phyloP scores from a whole-genome alignment of 352 stramenopile genomes.

The Phytophthora kernoviae region DNA sequence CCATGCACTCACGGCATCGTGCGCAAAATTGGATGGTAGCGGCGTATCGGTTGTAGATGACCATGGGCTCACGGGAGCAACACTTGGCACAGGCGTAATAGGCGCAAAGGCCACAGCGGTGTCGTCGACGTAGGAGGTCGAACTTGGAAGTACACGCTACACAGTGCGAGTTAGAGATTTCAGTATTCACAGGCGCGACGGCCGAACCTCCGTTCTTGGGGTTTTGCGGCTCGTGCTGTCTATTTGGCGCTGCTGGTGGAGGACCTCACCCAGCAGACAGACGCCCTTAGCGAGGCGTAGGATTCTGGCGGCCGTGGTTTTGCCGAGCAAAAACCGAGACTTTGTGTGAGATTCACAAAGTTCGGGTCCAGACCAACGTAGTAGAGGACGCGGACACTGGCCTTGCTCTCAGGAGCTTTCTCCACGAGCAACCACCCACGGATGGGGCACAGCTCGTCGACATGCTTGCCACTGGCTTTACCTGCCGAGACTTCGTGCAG shows the following conservation, averaged over 20 bases:
- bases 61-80: constrained; percentile 38
- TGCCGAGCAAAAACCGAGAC: constrained; percentile 26
- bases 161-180: constrained; percentile 39
- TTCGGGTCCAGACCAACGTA: constrained; percentile 25
- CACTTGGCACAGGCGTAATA: constrained; percentile 42
- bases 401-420: constrained; percentile 29
- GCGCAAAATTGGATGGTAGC: constrained; percentile 42
- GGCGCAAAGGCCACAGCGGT: constrained; percentile 39
- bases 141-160: constrained; percentile 43
- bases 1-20: constrained; percentile 41
- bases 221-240: constrained; percentile 14
- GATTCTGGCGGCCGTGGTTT: constrained; percentile 31
- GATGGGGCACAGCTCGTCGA: constrained; percentile 33
- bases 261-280: constrained; percentile 32
- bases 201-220: background rate
- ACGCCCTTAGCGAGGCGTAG: constrained; percentile 34
- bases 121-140: constrained; percentile 29
- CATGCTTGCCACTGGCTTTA: constrained; percentile 37
- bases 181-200: constrained; percentile 4
- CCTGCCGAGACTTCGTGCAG: constrained; percentile 32
- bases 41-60: constrained; percentile 45
- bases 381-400: constrained; percentile 35
- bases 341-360: constrained; percentile 8
- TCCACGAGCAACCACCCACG: constrained; percentile 37
- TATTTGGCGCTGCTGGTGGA: constrained; percentile 24